A percentile compares a stretch with the other conserved stretches of the same genome.
Conservation (phyloP, 2,329 filamentous ascomycete genomes). For the Colletotrichum gigasporum region DNA sequence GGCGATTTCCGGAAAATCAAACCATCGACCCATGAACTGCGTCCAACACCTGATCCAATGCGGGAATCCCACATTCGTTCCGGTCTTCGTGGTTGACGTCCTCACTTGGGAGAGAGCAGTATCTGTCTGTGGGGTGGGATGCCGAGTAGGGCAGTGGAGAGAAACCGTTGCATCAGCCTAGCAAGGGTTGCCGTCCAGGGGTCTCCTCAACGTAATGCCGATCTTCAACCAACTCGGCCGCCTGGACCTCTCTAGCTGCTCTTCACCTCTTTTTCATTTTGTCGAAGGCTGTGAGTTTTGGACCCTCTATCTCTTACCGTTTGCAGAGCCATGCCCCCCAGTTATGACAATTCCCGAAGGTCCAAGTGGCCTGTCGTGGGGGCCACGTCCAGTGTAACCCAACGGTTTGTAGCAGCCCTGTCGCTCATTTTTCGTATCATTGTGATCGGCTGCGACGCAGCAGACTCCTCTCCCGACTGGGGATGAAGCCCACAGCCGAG, state of each 20-base stretch:
- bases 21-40: not conserved
- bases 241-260: not conserved
- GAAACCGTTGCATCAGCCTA: constrained; percentile 1
- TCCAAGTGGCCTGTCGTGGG: constrained; percentile 7
- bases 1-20: not conserved
- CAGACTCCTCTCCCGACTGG: not conserved
- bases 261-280: not conserved
- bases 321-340: too few relatives aligned
- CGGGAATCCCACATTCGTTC: not conserved
- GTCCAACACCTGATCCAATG: not conserved
- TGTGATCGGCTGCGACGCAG: constrained; percentile 8
- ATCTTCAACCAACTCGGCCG: not conserved
- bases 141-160: not conserved
- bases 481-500: not conserved
- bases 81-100: not conserved
- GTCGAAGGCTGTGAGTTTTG: not conserved
- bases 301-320: not conserved
- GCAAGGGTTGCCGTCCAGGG: not conserved
- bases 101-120: not conserved
- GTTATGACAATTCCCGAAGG: not conserved
- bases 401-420: not conserved
- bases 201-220: constrained; percentile 4
- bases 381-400: constrained; percentile 7
- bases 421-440: constrained; percentile 9
- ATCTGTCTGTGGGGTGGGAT: not conserved